A percentile compares a stretch with the other conserved stretches of the same genome.
These are phyloP conservation scores for Cocos nucifera DNA, from an alignment of 176 grass and related monocot species.

Conservation along the genomic window DNA sequence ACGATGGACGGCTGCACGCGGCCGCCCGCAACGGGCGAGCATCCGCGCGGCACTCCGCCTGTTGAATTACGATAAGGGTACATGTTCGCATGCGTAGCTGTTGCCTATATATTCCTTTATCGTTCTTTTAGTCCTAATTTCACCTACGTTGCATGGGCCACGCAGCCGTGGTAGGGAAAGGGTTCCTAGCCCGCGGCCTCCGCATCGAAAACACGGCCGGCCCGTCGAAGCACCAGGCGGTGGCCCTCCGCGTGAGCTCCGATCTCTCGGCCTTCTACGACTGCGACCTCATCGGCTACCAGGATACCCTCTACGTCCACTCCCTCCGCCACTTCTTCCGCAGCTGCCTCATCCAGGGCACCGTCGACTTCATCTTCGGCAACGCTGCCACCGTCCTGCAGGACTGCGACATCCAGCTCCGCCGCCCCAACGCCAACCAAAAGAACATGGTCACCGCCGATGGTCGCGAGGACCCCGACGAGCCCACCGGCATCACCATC, in stretches of 20 bases:
- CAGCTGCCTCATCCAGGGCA: constrained; percentile 11
- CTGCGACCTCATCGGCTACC: constrained; percentile 13
- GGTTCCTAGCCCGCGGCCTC: constrained; percentile 4
- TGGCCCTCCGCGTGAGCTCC: constrained; percentile 11
- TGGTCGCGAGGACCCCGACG: constrained; percentile 11
- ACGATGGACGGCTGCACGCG: too few species aligned
- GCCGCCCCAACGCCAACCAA: neutral
- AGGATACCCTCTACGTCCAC: constrained; percentile 16
- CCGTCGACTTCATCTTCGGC: constrained; percentile 22
- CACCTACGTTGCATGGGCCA: too few species aligned
- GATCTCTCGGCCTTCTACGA: constrained; percentile 16
- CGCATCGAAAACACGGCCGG: constrained; percentile 15
- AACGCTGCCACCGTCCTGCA: constrained; percentile 11
- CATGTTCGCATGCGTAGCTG: too few species aligned
- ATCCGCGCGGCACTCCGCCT: too few species aligned
- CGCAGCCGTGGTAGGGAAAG: constrained; percentile 7
- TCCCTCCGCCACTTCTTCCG: constrained; percentile 19
- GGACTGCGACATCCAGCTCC: constrained; percentile 15
- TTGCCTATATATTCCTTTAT: too few species aligned
- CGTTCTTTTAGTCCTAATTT: too few species aligned
- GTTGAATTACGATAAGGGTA: too few species aligned
- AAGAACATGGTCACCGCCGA: constrained; percentile 14
- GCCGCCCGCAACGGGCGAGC: too few species aligned
- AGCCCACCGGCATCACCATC: constrained; percentile 17
- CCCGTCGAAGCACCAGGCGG: constrained; percentile 15